Base-by-base conservation (phyloP, 2,329 filamentous ascomycete species). In the Volutella citrinella region DNA sequence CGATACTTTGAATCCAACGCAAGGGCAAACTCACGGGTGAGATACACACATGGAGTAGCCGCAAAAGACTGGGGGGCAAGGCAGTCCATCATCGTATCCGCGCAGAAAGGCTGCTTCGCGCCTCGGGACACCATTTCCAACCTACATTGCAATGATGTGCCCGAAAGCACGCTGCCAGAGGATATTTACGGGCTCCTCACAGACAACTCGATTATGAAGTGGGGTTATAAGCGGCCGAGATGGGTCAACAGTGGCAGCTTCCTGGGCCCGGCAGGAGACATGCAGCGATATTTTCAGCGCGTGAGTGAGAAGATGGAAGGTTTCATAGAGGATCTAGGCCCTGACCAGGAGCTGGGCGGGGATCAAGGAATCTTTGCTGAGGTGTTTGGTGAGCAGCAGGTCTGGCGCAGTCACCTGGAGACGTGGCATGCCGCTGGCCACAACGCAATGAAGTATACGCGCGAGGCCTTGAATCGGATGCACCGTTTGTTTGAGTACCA, bases 321-420 rank as follows among this genome's bases (percentile, higher is more conserved):
- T 16, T 32, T 48, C 2, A n/a, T 35, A 3, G 43, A 47, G 23
- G n/a, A n/a, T n/a, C 26, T 51, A 7, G 17, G 20, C 6, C 38
- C 40, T 2, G 34, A 31, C 3, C 27, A 36, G 5, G 30, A 46
- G 7, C 40, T 60, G 2, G 45, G 41, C 10, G 54, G 56, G 13
- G 57, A 60, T 19, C 57, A 60, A 30, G 55, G 55, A 10, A 42
- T 60, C 11, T 52, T 58, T 15, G 54, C 48, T n/a, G 49, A 59
- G 28, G 43, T 60, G 0, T 55, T 57, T 27, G 54, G 54, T 4
- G 55, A 57, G 26, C 50, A 53, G 27, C 45, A 53, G 19, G 30
- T 45, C 7, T 53, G 49, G 49, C 48, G 48, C 5, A 37, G 24
- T 6, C 40, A 47, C 7, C 26, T 46, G 7, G 36, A 41, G 14